Base-by-base conservation (phyloP, 2,329 filamentous ascomycete genomes). In the Colletotrichum sp. region DNA sequence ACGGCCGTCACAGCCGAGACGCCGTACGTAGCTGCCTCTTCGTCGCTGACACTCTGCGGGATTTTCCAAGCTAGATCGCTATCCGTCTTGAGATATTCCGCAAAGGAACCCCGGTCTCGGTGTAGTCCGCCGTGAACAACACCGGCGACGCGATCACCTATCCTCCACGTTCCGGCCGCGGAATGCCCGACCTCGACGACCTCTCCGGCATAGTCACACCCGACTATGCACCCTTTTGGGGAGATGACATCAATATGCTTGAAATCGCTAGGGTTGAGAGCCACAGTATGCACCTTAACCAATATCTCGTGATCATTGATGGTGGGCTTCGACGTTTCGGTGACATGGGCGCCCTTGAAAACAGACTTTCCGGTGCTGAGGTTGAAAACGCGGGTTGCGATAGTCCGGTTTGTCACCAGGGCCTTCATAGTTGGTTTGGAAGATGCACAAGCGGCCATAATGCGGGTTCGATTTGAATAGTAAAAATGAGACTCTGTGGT, bases 261-360 rank as follows among this genome's bases (percentile, higher is more conserved):
- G 60, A 80, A 81, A 73, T 85, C 83, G 15, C 82, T 72, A 76
- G 80, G 75, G 81, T 84, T 85, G n/a, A 85, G 78, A 10, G 82
- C 82, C 9, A 84, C 79, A 6, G 81, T 79, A 26, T 76, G 78
- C 67, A 82, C 81, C 60, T 80, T 79, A 60, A 84, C 79, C 26
- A 84, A 75, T 32, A 83, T 78, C 63, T 82, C 78, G 13, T 77
- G 62, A 36, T 65, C 67, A 4, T 13, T 24, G 44, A 75, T 70
- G 9, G 57, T 63, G 24, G 75, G 75, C 3, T 62, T 73, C 12
- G 64, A 34, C 12, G 65, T 24, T 26, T 74, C 49, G 3, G 52
- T 57, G 13, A 57, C 52, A 28, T 57, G 52, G 52, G 52, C 52
- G 52, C 52, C 52, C 21, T 72, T 65, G n/a, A 76, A 68, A 8